phyloP scores from a whole-genome alignment of 768 basidiomycete genomes.

The Collybiopsis luxurians region DNA sequence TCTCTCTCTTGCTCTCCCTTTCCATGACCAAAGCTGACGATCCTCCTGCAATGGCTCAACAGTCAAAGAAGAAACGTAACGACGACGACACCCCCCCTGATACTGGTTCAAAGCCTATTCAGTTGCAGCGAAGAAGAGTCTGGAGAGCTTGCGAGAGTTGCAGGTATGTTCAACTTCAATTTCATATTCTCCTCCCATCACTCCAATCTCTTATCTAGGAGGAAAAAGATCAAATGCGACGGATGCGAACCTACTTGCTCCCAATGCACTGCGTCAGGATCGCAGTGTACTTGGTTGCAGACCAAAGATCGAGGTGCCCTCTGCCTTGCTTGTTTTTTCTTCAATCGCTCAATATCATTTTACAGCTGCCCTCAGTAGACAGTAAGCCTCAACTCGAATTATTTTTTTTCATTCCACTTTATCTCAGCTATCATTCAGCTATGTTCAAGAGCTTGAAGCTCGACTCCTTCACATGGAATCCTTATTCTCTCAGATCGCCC shows the following conservation, averaged over 20 bases:
- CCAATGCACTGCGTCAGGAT: conserved; percentile 71
- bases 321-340: not conserved
- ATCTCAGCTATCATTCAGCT: conserved; percentile 44
- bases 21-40: conserved; percentile 53
- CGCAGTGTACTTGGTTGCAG: conserved; percentile 86
- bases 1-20: conserved; percentile 14
- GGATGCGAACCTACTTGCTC: conserved; percentile 84
- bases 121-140: conserved; percentile 75
- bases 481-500: conserved; percentile 79
- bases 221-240: conserved; percentile 94
- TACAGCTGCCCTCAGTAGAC: conserved; percentile 76
- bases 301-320: conserved; percentile 67
- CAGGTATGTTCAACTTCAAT: conserved; percentile 47
- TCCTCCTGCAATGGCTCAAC: conserved; percentile 44
- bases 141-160: conserved; percentile 92
- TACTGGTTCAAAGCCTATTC: conserved; percentile 63
- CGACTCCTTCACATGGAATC: conserved; percentile 86
- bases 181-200: conserved; percentile 15
- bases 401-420: conserved; percentile 10
- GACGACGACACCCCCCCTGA: conserved; percentile 60
- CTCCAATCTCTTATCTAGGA: conserved; percentile 38
- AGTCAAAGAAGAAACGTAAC: conserved; percentile 73
- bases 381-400: conserved; percentile 59
- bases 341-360: not conserved
- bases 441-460: conserved; percentile 90